Conservation (phyloP, 108 stramenopile species). For the Skeletonema menzelii region DNA sequence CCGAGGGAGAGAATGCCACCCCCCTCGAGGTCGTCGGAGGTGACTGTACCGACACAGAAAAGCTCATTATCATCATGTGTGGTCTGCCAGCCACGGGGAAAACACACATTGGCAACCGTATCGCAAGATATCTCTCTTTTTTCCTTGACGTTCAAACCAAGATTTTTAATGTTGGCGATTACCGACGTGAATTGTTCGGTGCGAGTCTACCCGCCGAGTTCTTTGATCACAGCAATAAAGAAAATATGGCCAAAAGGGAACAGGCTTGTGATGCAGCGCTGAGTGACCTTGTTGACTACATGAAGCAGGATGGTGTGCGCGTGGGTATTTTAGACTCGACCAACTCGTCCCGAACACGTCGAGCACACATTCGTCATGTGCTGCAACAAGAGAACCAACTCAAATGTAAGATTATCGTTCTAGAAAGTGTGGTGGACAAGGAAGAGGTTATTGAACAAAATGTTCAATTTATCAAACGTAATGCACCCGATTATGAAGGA, state of each 20-base stretch:
- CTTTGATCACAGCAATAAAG: constrained; percentile 90
- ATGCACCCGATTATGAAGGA: constrained; percentile 88
- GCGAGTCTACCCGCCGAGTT: constrained; percentile 80
- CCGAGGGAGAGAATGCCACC: constrained; percentile 88
- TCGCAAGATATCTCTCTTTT: constrained; percentile 90
- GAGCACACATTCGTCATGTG: constrained; percentile 56
- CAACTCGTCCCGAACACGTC: constrained; percentile 82
- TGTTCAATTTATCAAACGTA: constrained; percentile 85
- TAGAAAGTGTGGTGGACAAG: constrained; percentile 91
- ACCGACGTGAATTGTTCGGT: constrained; percentile 85
- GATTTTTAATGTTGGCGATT: constrained; percentile 96
- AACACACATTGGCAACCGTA: constrained; percentile 95
- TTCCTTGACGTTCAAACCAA: constrained; percentile 89
- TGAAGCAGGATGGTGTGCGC: constrained; percentile 83
- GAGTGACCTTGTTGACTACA: constrained; percentile 82
- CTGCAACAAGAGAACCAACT: constrained; percentile 38
- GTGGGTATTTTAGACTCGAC: constrained; percentile 97
- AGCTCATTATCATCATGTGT: constrained; percentile 94
- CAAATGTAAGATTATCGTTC: constrained; percentile 81
- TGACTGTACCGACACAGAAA: constrained; percentile 74
- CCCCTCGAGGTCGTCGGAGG: constrained; percentile 87
- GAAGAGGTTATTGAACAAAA: constrained; percentile 82
- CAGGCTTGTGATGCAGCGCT: constrained; percentile 87
- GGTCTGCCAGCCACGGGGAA: constrained; percentile 97
- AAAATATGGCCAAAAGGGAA: constrained; percentile 58